Conservation (phyloP, 768 basidiomycete species). For the Psilocybe azurescens region DNA sequence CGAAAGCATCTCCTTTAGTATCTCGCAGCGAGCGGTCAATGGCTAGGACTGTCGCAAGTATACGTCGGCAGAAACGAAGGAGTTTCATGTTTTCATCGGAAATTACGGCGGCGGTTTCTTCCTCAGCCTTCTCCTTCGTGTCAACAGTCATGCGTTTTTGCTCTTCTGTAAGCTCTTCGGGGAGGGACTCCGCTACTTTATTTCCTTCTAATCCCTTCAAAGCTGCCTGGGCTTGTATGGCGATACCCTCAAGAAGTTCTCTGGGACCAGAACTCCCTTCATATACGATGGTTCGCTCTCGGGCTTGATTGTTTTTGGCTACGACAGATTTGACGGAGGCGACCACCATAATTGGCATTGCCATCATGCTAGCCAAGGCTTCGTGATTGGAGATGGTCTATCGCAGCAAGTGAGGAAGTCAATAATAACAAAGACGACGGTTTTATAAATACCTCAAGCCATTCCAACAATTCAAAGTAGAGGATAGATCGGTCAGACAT, state of each 20-base stretch:
- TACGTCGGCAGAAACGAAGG: conserved; percentile 83
- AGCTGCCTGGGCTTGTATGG: conserved; percentile 92
- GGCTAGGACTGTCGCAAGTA: conserved; percentile 78
- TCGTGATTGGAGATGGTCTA: conserved; percentile 95
- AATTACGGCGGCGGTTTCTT: conserved; percentile 41
- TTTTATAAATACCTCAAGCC: conserved; percentile 74
- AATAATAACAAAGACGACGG: neutral
- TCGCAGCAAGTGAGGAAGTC: conserved; percentile 9
- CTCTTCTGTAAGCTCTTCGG: conserved; percentile 85
- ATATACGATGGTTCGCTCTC: conserved; percentile 86
- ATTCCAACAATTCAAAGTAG: conserved; percentile 90
- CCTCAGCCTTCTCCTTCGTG: conserved; percentile 71
- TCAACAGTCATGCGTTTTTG: conserved; percentile 84
- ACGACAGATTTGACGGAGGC: conserved; percentile 68
- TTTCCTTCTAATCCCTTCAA: conserved; percentile 82
- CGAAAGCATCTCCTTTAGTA: conserved; percentile 88
- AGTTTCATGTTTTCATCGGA: conserved; percentile 83
- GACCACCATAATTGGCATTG: conserved; percentile 94
- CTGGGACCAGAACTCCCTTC: conserved; percentile 92
- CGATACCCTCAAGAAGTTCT: conserved; percentile 89
- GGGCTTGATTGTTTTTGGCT: conserved; percentile 61
- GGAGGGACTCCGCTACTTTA: conserved; percentile 49
- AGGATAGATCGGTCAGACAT: conserved; percentile 89
- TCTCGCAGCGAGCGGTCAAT: conserved; percentile 90
- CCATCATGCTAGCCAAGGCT: conserved; percentile 93